Base-by-base conservation (phyloP, 805 yeast species). In the Schwanniomyces yamadae region DNA sequence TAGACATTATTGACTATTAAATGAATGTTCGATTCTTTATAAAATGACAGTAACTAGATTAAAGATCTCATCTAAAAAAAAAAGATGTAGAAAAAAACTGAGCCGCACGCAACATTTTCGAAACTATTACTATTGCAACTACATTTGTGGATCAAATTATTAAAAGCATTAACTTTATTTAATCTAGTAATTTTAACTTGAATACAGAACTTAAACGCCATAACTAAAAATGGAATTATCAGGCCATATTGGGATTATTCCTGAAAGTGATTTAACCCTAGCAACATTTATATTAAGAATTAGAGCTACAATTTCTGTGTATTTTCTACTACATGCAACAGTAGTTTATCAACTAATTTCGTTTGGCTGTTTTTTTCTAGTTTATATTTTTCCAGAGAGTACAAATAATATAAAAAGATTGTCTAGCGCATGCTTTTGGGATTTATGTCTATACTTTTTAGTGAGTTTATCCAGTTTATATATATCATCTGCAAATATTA, bases 1-100 rank as follows among this genome's bases (percentile, higher is more conserved):
- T 84, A 14, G 98, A 90, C 85, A 79, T 79, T 45, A 32, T n/a
- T n/a, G n/a, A n/a, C n/a, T n/a, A n/a, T 50, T 17, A 20, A 11
- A 13, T 16, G 12, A 15, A 5, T 27, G n/a, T 21, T 14, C 22
- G 11, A 21, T 19, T 13, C 16, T 7, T 10, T 33, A 23, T 28
- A 19, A 11, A 22, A 10, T 34, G 17, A 21, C 11, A n/a, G 4
- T 11, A 27, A 4, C 11, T 16, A 12, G 15, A 7, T 27, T 27
- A 27, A 5, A 17, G 14, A 13, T 13, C 35, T 32, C 35, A 32
- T 32, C 35, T 32, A 15, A 32, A 25, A 32, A 31, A 31, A 27
- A 27, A 27, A 16, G 15, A 23, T 32, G 16, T 14, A 23, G 10
- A 28, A 31, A 26, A 22, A 13, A 4, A 10, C 5, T 15, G 12